Percentiles rank a stretch among this genome's conserved stretches.
phyloP scores from a whole-genome alignment of 1,284 basidiomycete genomes.

The Ustilago cynodontis region DNA sequence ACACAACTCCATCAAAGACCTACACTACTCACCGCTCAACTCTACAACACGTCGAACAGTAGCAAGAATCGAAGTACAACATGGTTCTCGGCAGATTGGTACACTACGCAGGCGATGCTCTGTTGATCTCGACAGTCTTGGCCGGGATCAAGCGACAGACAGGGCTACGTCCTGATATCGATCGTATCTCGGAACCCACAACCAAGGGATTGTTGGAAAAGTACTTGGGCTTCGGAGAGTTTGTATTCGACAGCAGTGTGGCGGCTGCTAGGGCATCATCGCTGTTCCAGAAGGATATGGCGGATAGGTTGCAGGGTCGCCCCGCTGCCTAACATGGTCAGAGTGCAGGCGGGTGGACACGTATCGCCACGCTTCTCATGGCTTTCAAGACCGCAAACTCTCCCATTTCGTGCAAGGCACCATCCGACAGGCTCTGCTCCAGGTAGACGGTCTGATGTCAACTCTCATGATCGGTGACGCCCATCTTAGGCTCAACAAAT shows the following conservation, averaged over 20 bases:
- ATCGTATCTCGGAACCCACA: slow-evolving; percentile 75
- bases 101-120: slow-evolving; percentile 87
- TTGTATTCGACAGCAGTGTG: slow-evolving; percentile 76
- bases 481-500: background rate
- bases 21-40: background rate
- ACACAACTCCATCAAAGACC: background rate
- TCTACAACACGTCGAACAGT: background rate
- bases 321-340: background rate
- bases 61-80: background rate
- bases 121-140: slow-evolving; percentile 86
- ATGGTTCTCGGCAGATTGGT: slow-evolving; percentile 77
- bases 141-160: slow-evolving; percentile 88
- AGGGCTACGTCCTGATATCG: slow-evolving; percentile 56
- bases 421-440: too few species aligned
- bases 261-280: slow-evolving; percentile 57
- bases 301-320: slow-evolving; percentile 23
- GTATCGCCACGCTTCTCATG: too few species aligned
- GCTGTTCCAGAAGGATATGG: slow-evolving; percentile 50
- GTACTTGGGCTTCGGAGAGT: slow-evolving; percentile 88
- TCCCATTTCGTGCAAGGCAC: too few species aligned
- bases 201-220: slow-evolving; percentile 80
- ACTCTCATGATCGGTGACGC: too few species aligned
- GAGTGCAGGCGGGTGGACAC: background rate
- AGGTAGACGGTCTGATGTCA: too few species aligned
- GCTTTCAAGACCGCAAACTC: too few species aligned